Conservation (phyloP, 1,139 yeast genomes). For the Diutina mesorugosa region DNA sequence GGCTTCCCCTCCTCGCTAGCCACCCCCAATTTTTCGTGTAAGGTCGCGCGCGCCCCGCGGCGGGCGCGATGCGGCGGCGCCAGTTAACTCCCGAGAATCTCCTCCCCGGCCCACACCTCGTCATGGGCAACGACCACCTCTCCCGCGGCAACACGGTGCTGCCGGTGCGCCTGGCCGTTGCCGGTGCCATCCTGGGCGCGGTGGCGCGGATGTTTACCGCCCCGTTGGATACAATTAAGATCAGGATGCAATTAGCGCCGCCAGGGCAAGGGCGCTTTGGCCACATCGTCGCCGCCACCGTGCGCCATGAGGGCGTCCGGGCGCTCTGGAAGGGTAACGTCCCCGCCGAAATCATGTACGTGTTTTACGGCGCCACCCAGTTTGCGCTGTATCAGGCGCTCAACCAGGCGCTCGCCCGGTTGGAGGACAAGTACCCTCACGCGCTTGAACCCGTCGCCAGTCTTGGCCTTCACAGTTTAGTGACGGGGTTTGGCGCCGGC, state of each 20-base stretch:
- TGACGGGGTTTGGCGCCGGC: conserved; percentile 75
- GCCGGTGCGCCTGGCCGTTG: conserved; percentile 33
- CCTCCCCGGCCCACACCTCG: not conserved
- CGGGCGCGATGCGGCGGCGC: not conserved
- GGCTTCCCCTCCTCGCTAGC: no score
- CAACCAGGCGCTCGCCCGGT: conserved; percentile 24
- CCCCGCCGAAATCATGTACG: conserved; percentile 81
- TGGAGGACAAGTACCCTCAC: conserved; percentile 10
- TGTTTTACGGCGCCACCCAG: conserved; percentile 76
- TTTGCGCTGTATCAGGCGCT: conserved; percentile 58
- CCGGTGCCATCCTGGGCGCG: conserved; percentile 69
- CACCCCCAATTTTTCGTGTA: no score
- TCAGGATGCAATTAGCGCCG: conserved; percentile 63
- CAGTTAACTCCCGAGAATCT: not conserved
- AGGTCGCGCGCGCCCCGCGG: not conserved
- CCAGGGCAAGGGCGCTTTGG: conserved; percentile 5
- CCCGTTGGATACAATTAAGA: conserved; percentile 82
- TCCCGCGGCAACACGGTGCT: conserved; percentile 36
- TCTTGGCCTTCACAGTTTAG: conserved; percentile 33
- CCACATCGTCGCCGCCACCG: conserved; percentile 13
- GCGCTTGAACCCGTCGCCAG: conserved; percentile 13
- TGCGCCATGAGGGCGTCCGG: conserved; percentile 24
- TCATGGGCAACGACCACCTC: conserved; percentile 31
- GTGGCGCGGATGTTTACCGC: conserved; percentile 61
- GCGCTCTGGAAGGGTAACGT: conserved; percentile 92